Evolutionary conservation across 345 rosid genomes (phyloP).

Genomic region (Melaleuca alternifolia): DNA sequence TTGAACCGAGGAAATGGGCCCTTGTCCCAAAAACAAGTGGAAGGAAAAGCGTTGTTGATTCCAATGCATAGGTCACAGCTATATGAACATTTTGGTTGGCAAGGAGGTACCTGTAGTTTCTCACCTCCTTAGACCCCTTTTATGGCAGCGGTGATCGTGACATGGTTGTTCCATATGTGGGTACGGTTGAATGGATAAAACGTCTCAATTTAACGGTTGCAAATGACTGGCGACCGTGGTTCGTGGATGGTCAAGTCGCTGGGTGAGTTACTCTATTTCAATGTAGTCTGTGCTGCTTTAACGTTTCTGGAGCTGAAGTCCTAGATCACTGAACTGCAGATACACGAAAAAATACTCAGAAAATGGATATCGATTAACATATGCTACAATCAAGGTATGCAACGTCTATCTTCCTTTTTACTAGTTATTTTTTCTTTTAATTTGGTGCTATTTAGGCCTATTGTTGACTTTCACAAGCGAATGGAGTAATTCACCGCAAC

Average conservation of each 20-base stretch:
- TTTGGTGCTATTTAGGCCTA: not conserved
- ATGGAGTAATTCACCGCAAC: not conserved
- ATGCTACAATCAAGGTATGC: slow-evolving; percentile 27
- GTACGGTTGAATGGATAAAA: slow-evolving; percentile 18
- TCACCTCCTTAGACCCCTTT: not conserved
- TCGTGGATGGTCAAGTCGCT: slow-evolving; percentile 30
- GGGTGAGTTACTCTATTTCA: slow-evolving; percentile 12
- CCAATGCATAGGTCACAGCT: not conserved
- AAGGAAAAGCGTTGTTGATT: not conserved
- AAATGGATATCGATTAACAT: slow-evolving; percentile 20
- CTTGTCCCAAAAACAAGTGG: not conserved
- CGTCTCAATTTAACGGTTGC: slow-evolving; percentile 10
- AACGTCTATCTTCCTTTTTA: not conserved
- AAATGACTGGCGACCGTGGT: slow-evolving; percentile 31
- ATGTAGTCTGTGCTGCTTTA: not conserved
- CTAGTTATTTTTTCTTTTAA: not conserved
- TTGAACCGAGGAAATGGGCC: not conserved
- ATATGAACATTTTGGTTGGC: not conserved
- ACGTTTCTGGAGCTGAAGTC: not conserved
- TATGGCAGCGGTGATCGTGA: slow-evolving; percentile 27
- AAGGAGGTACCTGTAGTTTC: not conserved
- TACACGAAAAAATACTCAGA: slow-evolving; percentile 16
- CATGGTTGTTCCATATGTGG: slow-evolving; percentile 19
- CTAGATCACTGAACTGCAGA: slow-evolving; percentile 1
- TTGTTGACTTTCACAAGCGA: not conserved